These are phyloP conservation scores for Cercospora sojina DNA, from an alignment of 2,329 filamentous ascomycete species.

Conservation along the genomic window DNA sequence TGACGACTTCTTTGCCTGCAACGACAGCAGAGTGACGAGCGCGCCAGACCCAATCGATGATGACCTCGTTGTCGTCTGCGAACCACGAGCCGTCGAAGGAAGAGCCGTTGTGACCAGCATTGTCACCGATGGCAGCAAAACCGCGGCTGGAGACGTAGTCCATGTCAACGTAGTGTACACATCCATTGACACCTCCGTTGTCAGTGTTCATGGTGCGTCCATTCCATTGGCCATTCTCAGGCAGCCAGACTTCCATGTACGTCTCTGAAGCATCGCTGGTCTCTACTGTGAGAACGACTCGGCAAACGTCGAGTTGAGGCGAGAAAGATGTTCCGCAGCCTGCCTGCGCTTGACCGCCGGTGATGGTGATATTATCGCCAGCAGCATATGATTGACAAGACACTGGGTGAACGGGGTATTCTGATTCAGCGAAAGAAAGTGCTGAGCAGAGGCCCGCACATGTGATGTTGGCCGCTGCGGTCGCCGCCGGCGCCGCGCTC, in stretches of 20 bases:
- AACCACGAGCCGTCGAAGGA: constrained; percentile 36
- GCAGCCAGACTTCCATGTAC: constrained; percentile 50
- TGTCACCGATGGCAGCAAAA: constrained; percentile 39
- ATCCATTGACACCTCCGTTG: constrained; percentile 39
- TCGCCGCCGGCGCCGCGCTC: background rate
- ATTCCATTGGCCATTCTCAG: constrained; percentile 38
- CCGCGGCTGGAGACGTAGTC: constrained; percentile 35
- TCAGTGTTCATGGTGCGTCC: constrained; percentile 39
- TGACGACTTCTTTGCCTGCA: constrained; percentile 37
- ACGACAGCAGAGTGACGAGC: constrained; percentile 36
- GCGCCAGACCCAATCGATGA: constrained; percentile 38
- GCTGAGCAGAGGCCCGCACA: constrained; percentile 29
- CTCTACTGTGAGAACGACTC: constrained; percentile 42
- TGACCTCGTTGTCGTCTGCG: constrained; percentile 33
- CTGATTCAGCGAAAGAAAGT: constrained; percentile 25
- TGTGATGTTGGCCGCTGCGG: constrained; percentile 4
- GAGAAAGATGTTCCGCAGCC: constrained; percentile 30
- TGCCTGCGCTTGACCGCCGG: constrained; percentile 28
- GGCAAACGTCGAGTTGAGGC: constrained; percentile 42
- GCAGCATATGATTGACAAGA: constrained; percentile 30
- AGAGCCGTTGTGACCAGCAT: constrained; percentile 37
- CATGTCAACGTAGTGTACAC: constrained; percentile 38
- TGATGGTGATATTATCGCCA: constrained; percentile 29
- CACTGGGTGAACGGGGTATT: constrained; percentile 25
- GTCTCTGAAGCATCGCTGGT: constrained; percentile 43